Base-by-base conservation (phyloP, 83 land plant genomes). In the Larix sibirica region DNA sequence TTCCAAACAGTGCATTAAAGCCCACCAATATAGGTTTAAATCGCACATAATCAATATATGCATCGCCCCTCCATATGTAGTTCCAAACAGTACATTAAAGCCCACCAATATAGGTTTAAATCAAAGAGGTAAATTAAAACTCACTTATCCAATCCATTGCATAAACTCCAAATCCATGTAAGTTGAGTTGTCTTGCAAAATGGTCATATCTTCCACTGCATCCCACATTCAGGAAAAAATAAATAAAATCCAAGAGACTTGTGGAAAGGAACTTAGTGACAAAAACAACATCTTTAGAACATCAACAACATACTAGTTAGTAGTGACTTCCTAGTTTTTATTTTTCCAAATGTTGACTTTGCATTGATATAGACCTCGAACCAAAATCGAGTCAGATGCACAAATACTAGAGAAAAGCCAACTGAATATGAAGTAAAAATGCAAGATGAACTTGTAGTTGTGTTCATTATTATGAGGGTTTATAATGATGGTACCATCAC, bases 61-160 rank as follows among this genome's bases (percentile, higher is more conserved):
- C 56, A 54, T 54, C 12, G 14, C 56, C 13, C 56, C 10, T 23
- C 80, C 24, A 18, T 21, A 31, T 60, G 40, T 58, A 18, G 3
- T 33, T 59, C 13, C 13, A 79, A 8, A 13, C 44, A 58, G 36
- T 61, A 4, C 23, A 33, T 14, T 16, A 60, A 33, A 54, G 23
- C 24, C 78, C 47, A 76, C 62, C 79, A 81, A 17, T 38, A 6
- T 3, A 12, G 14, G 56, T 54, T 54, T 54, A 54, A 42, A 44
- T 74, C 54, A 44, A 21, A 74, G 16, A 47, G n/a, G 13, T 21
- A 74, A 4, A 21, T 13, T 74, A 42, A 74, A 33, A 6, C 89
- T 76, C 86, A 96, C 99, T 98, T 81, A 96, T 97, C 99, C 99
- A 97, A 79, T 97, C 99, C 97, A 97, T 96, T 73, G 96, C 97